Evolutionary conservation across 23 red algal genomes (phyloP), one percentile per base, ranked within the genome.

Genomic region (Pyropia haitanensis): DNA sequence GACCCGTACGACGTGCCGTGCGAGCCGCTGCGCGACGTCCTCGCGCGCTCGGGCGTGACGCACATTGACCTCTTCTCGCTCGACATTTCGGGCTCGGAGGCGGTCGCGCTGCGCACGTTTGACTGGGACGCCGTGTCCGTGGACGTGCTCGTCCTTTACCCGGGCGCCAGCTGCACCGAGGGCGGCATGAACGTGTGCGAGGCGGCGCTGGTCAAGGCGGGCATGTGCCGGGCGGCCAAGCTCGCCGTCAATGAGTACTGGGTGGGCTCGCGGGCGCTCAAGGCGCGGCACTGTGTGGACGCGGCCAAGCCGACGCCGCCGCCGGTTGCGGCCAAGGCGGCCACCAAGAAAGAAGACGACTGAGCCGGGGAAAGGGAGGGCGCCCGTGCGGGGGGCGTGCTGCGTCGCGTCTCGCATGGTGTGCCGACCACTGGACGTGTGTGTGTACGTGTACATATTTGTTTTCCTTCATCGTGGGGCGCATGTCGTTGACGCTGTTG

Each of bases 181-280:
- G 24, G 24, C 5, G 23, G 69, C 27, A 6, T 23, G 5, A 77
- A 77, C 14, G 32, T 46, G 30, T 77, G 72, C 29, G 58, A 61
- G 25, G 32, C 14, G 14, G n/a, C 48, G 25, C 49, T 77, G 56
- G 25, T 19, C 16, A 51, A 63, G 72, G 33, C 24, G 34, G 72
- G 72, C 14, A 61, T 77, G 18, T 77, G 72, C 44, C 30, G 25
- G 17, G 72, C 61, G 29, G 72, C 72, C n/a, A 77, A 39, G 59
- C 16, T 56, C 2, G 56, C 72, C 17, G 72, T 77, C 55, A 77
- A 77, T 51, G 72, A 77, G 59, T 77, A 25, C 33, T 77, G 72
- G 72, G 51, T 49, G 56, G 20, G 27, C 14, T 27, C 58, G 19
- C 29, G 27, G 9, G n/a, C 18, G 7, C 61, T 64, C 28, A 77